Base-by-base conservation (phyloP, 768 basidiomycete genomes). In the Lactarius psammicola region DNA sequence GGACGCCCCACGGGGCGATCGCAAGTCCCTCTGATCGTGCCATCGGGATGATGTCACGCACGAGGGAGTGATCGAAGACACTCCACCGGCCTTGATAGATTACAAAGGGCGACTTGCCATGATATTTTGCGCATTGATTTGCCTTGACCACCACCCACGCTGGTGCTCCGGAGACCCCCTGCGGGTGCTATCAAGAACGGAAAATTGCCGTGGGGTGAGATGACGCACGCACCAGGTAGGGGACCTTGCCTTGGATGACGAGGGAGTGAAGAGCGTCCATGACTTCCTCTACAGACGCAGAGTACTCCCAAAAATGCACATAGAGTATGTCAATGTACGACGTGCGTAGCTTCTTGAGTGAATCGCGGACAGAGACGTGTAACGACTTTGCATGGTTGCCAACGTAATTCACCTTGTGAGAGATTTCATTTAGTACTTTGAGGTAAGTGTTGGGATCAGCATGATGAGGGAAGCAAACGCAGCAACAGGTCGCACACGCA, bases 251-350 rank as follows among this genome's bases (percentile, higher is more conserved):
- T 3, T 70, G 56, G 30, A 63, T 71, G 63, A 82, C 79, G 33
- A 81, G 63, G 51, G 76, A 71, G 70, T 82, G 77, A 9, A 82
- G 71, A 28, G 65, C 53, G 38, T 75, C 74, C 79, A 81, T 79
- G 54, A 81, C 60, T 67, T 81, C 80, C 51, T 76, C 73, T 28
- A 81, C 74, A 20, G 75, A 76, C 8, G 80, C 80, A 13, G 77
- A 72, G 64, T 76, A 81, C 64, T 82, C 81, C 82, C 80, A 79
- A 76, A 77, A 82, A 69, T 85, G 84, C 9, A 85, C 68, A 67
- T 85, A 85, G 28, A 85, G 72, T 53, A 86, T 79, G 69, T 85
- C 84, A 69, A 85, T 78, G 70, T 82, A 88, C 26, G 79, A 75
- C 0, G 85, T 87, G 53, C 84, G 75, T 23, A 89, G 78, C 66